Percentiles rank a stretch among this genome's conserved stretches.
Evolutionary conservation across 257 asterid species (phyloP).

Genomic region (Capsicum rhomboideum): DNA sequence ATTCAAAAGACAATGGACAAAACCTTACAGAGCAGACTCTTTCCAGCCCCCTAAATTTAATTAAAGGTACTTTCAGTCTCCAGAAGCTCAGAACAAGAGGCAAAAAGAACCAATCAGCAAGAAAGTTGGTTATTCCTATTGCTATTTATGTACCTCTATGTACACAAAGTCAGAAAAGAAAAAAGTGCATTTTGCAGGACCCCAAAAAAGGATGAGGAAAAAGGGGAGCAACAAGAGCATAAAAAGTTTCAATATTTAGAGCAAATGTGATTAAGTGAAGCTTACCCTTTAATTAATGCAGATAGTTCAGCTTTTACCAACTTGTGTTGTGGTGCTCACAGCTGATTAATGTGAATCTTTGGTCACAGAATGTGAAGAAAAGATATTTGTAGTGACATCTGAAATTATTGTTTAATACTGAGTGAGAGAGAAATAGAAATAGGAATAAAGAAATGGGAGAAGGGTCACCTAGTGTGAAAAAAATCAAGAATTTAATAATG

Average conservation of each 20-base stretch:
- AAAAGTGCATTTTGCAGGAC: not conserved
- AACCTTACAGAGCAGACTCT: not conserved
- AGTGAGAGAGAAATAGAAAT: not conserved
- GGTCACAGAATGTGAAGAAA: not conserved
- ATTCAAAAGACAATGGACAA: constrained; percentile 11
- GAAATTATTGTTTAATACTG: not conserved
- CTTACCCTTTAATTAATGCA: not conserved
- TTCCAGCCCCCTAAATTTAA: not conserved
- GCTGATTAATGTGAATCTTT: not conserved
- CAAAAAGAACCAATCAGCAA: not conserved
- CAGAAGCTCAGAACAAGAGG: not conserved
- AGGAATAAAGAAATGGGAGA: not conserved
- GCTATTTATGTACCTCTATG: not conserved
- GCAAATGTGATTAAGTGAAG: not conserved
- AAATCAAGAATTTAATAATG: not conserved
- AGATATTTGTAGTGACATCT: not conserved
- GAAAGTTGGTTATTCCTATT: not conserved
- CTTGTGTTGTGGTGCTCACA: not conserved
- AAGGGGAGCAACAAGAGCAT: not conserved
- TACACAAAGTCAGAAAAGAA: not conserved
- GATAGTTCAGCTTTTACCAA: not conserved
- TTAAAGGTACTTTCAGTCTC: not conserved
- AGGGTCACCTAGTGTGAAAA: not conserved
- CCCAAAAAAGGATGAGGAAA: not conserved
- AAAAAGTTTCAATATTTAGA: not conserved